Base-by-base conservation (phyloP, 257 asterid genomes). In the Echium plantagineum region DNA sequence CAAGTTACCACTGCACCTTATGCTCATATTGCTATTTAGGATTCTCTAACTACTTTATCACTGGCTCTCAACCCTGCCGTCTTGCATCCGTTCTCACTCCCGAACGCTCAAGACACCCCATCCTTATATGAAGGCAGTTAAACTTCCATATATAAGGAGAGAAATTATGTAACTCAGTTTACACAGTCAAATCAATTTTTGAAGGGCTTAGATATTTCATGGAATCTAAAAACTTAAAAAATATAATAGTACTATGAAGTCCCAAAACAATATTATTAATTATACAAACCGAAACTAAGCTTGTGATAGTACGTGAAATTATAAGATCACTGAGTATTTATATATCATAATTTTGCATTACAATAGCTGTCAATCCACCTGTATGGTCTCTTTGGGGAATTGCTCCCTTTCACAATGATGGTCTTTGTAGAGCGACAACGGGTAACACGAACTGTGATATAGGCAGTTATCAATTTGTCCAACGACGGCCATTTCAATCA, bases 321-420 rank as follows among this genome's bases (percentile, higher is more conserved):
- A 56, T 15, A 56, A 55, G 18, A 55, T 22, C 16, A 55, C 16
- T 19, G 22, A 21, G 5, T 56, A 15, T 10, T 56, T 21, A 12
- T 22, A 13, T 24, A 56, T 10, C 16, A 56, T 22, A 22, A 21
- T 55, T 62, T 35, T 35, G 46, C 10, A 35, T 7, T 64, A 21
- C 57, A 62, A 65, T 65, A 64, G 58, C 66, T 63, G 64, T 55
- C 62, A 71, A 58, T 66, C 75, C 62, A 90, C 97, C 97, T 90
- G 97, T 65, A 74, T 30, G 62, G 94, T 90, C 75, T 80, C 85
- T 21, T 86, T 74, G 21, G 96, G 97, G 72, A 86, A 83, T 66
- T 77, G 83, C 57, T 78, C 77, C 38, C 83, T 83, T 75, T 71
- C 78, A 66, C 94, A 90, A 38, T 65, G 79, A 78, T 90, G 97